Conservation (phyloP, 495 filamentous ascomycete species). For the Halenospora varia region DNA sequence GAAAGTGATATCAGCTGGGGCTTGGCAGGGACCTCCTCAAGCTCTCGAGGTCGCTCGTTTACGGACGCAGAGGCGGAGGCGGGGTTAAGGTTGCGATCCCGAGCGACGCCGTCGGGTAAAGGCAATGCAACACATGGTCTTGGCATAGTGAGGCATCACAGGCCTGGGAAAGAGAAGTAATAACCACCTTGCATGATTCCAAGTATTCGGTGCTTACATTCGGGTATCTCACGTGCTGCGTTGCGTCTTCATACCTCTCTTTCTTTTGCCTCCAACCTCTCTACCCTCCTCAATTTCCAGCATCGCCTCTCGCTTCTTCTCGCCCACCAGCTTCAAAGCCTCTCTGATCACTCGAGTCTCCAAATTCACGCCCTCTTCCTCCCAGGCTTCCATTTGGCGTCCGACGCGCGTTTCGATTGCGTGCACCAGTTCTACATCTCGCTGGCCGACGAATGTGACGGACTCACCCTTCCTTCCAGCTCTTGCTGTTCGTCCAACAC, state of each 20-base stretch:
- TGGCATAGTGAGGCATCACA: too few species aligned
- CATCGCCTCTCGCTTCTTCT: constrained; percentile 86
- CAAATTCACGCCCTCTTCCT: constrained; percentile 84
- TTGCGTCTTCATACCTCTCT: constrained; percentile 44
- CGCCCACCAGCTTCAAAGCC: constrained; percentile 78
- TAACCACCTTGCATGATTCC: neutral
- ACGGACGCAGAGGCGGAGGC: too few species aligned
- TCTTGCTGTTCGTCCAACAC: constrained; percentile 91
- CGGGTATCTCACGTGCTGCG: neutral
- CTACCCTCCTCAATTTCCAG: constrained; percentile 88
- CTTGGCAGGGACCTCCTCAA: too few species aligned
- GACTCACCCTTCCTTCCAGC: constrained; percentile 78
- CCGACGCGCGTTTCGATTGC: constrained; percentile 86
- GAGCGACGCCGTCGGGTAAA: too few species aligned
- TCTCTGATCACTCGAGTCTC: constrained; percentile 81
- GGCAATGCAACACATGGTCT: too few species aligned
- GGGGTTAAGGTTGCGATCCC: too few species aligned
- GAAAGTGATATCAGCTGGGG: too few species aligned
- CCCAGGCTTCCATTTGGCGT: constrained; percentile 72
- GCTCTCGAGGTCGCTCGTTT: too few species aligned
- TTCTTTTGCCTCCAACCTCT: constrained; percentile 77
- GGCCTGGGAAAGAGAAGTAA: neutral
- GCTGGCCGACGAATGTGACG: constrained; percentile 86
- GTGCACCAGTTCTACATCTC: constrained; percentile 81
- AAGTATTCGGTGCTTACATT: neutral